A percentile compares a stretch with the other conserved stretches of the same genome.
Evolutionary conservation across 1,284 basidiomycete genomes (phyloP).

Genomic region (Ganoderma leucocontextum): DNA sequence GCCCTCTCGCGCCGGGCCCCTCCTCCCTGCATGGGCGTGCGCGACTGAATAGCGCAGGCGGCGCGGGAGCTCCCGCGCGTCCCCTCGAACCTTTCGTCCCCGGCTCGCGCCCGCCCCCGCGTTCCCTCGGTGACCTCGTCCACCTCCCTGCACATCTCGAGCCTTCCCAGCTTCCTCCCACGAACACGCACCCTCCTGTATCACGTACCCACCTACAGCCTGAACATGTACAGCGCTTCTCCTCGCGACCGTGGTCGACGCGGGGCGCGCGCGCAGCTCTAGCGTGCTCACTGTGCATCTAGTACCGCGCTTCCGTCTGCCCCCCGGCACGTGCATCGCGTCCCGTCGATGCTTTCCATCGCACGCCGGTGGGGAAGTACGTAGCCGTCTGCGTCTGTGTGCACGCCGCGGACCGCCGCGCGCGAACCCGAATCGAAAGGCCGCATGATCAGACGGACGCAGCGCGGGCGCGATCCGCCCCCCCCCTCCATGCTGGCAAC

Average conservation of each 20-base stretch:
- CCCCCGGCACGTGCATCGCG: background rate
- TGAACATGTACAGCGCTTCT: background rate
- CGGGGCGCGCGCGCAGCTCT: background rate
- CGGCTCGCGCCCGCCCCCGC: background rate
- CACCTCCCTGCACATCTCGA: background rate
- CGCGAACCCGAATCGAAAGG: background rate
- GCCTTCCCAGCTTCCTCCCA: background rate
- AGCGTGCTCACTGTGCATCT: background rate
- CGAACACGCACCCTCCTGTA: background rate
- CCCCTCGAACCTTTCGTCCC: background rate
- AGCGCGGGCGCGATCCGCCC: conserved; percentile 3
- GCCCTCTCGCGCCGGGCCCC: background rate
- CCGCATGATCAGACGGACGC: background rate
- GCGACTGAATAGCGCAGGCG: background rate
- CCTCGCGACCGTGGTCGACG: background rate
- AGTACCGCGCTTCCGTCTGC: too few relatives aligned
- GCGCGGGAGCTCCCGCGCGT: background rate
- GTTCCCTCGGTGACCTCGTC: background rate
- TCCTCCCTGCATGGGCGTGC: background rate
- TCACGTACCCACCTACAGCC: background rate
- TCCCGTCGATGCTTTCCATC: background rate
- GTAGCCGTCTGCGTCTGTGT: background rate
- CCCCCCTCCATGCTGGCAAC: background rate
- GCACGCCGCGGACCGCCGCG: background rate
- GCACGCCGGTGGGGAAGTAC: too few relatives aligned